Evolutionary conservation across 805 yeast species (phyloP), one percentile per base, ranked within the genome.

Genomic region (Spathaspora gorwiae): DNA sequence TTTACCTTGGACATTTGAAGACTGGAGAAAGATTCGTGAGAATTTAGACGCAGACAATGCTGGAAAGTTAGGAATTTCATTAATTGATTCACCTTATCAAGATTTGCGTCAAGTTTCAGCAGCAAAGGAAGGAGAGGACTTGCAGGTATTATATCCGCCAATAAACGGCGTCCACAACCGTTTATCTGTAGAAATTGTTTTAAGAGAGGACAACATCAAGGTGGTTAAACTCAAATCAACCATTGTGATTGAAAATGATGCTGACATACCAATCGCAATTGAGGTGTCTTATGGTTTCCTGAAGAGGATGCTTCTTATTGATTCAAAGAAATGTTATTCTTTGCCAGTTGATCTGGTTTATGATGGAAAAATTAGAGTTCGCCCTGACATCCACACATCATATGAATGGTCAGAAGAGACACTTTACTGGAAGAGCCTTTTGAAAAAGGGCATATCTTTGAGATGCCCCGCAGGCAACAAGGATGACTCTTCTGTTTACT

Each of bases 1-100:
- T 4, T 60, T 79, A 5, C 84, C 87, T 1, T 94, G 98, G 97
- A 82, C 90, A 35, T 95, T 95, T 68, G 96, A 90, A 56, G 97
- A 92, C 59, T 94, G 98, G 97, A 75, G 87, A 49, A 75, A 75
- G 29, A 78, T 90, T 24, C 82, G 99, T 62, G 96, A 92, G 57
- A 80, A 81, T 45, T 67, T 90, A 45, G 83, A 79, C 49, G 78
- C 84, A 4, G 84, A 84, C 45, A 79, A 75, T 36, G 78, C 76
- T 14, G 83, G 81, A 39, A 67, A 74, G 3, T 64, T 92, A 29
- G 89, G 86, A 0, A 72, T 90, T n/a, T 71, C 73, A 37, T 62
- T 90, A 24, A 37, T 77, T 2, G 81, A 72, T 35, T 74, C 87
- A 0, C 67, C 67, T 0, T 90, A 83, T 57, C 75, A 75, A 6